A percentile compares a stretch with the other conserved stretches of the same genome.
Evolutionary conservation across 192 early-diverging fungal genomes (phyloP).

Genomic region (Coemansia sp.): DNA sequence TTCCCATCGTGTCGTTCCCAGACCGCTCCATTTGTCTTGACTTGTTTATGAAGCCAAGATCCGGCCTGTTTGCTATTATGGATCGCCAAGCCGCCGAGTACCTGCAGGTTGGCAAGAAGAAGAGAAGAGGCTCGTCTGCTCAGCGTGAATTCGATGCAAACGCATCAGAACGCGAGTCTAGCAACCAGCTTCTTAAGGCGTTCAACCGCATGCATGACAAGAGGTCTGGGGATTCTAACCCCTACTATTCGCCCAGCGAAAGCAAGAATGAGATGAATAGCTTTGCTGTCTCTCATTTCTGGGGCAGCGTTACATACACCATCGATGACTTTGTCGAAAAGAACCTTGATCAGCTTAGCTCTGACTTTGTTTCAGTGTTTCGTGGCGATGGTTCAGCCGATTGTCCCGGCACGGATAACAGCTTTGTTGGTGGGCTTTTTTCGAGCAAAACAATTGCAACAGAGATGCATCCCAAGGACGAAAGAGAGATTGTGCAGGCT

Average conservation of each 20-base stretch:
- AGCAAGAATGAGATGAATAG: slow-evolving; percentile 58
- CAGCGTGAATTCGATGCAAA: slow-evolving; percentile 46
- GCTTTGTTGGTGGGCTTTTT: slow-evolving; percentile 78
- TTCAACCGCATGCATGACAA: slow-evolving; percentile 49
- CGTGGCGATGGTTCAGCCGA: slow-evolving; percentile 60
- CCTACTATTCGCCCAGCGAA: slow-evolving; percentile 42
- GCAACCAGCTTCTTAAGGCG: slow-evolving; percentile 49
- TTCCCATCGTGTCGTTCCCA: slow-evolving; percentile 58
- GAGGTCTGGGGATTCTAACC: slow-evolving; percentile 34
- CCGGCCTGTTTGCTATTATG: slow-evolving; percentile 77
- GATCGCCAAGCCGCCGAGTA: slow-evolving; percentile 61
- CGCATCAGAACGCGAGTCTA: slow-evolving; percentile 43
- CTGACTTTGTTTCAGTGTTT: slow-evolving; percentile 85
- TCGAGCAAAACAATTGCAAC: slow-evolving; percentile 70
- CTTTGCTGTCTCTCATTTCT: slow-evolving; percentile 50
- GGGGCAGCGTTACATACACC: slow-evolving; percentile 63
- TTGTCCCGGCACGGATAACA: slow-evolving; percentile 63
- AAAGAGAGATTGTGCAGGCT: slow-evolving; percentile 71
- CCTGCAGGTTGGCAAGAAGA: slow-evolving; percentile 25
- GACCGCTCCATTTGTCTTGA: slow-evolving; percentile 69
- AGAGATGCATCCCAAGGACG: slow-evolving; percentile 76
- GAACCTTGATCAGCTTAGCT: slow-evolving; percentile 77
- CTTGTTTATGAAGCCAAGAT: slow-evolving; percentile 66
- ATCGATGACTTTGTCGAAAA: slow-evolving; percentile 80
- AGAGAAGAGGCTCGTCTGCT: slow-evolving; percentile 16